These are phyloP conservation scores for Rasamsonia emersonii DNA, from an alignment of 2,329 filamentous ascomycete species.

Conservation along the genomic window DNA sequence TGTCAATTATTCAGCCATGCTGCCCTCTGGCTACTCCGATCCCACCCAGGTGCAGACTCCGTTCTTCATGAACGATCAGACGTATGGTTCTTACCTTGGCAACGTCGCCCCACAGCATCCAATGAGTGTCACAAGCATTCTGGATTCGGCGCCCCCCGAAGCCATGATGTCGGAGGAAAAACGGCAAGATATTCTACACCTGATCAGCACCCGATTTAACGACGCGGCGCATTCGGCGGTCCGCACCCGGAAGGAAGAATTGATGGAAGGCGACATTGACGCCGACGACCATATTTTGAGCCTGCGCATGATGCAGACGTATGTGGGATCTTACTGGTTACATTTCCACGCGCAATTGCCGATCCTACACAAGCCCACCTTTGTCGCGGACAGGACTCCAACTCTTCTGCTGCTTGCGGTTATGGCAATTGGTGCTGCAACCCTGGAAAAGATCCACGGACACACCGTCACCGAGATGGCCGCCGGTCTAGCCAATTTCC, in stretches of 20 bases:
- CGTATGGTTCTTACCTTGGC: conserved; percentile 40
- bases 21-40: conserved; percentile 30
- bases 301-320: conserved; percentile 89
- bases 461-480: conserved; percentile 64
- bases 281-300: conserved; percentile 59
- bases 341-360: conserved; percentile 92
- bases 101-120: conserved; percentile 57
- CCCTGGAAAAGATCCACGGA: conserved; percentile 74
- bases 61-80: conserved; percentile 43
- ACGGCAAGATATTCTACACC: conserved; percentile 69
- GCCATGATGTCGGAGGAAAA: conserved; percentile 80
- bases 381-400: conserved; percentile 76
- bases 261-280: conserved; percentile 70
- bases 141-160: conserved; percentile 72
- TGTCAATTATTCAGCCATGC: conserved; percentile 34
- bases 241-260: conserved; percentile 64
- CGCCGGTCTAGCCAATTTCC: conserved; percentile 77
- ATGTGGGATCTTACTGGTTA: conserved; percentile 88
- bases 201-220: conserved; percentile 74
- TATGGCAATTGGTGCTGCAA: conserved; percentile 86
- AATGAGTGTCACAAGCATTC: conserved; percentile 80
- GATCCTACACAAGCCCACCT: conserved; percentile 90
- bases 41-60: conserved; percentile 40
- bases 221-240: conserved; percentile 68
- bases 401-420: conserved; percentile 78